Conservation (phyloP, 305 asterid species). For the Rubia tinctorum region DNA sequence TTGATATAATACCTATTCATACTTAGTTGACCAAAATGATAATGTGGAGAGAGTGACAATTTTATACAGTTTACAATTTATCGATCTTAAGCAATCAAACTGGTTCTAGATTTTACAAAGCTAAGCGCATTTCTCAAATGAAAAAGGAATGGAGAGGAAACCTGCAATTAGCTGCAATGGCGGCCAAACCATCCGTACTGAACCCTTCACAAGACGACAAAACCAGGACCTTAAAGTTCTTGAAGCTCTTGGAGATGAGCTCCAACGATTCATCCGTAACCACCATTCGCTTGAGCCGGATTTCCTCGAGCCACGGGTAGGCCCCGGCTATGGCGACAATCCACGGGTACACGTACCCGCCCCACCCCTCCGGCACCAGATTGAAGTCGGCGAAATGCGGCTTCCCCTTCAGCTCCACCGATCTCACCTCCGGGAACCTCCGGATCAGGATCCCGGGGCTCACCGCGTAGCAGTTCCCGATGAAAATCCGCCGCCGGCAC, state of each 20-base stretch:
- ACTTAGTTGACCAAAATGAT: neutral
- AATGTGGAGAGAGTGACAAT: neutral
- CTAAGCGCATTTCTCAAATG: constrained; percentile 1
- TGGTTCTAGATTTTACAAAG: neutral
- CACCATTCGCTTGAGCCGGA: constrained; percentile 96
- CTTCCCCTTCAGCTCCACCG: constrained; percentile 91
- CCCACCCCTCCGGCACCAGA: constrained; percentile 98
- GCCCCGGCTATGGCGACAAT: constrained; percentile 65
- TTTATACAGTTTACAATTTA: neutral
- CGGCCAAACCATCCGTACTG: constrained; percentile 85
- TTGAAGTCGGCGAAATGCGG: constrained; percentile 99
- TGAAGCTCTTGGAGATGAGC: constrained; percentile 72
- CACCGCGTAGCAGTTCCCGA: constrained; percentile 94
- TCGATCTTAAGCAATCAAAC: neutral
- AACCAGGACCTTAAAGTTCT: constrained; percentile 71
- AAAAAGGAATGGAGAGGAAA: constrained; percentile 17
- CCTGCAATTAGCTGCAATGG: constrained; percentile 99
- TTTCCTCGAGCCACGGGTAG: constrained; percentile 89
- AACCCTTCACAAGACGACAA: constrained; percentile 90
- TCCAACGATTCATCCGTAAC: constrained; percentile 82
- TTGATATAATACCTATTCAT: no score
- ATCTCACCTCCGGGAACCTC: constrained; percentile 79
- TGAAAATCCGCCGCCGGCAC: constrained; percentile 73
- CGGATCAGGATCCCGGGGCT: constrained; percentile 79
- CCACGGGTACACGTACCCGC: constrained; percentile 83